Base-by-base conservation (phyloP, 2,329 filamentous ascomycete species). In the Sporothrix brunneoviolacea region DNA sequence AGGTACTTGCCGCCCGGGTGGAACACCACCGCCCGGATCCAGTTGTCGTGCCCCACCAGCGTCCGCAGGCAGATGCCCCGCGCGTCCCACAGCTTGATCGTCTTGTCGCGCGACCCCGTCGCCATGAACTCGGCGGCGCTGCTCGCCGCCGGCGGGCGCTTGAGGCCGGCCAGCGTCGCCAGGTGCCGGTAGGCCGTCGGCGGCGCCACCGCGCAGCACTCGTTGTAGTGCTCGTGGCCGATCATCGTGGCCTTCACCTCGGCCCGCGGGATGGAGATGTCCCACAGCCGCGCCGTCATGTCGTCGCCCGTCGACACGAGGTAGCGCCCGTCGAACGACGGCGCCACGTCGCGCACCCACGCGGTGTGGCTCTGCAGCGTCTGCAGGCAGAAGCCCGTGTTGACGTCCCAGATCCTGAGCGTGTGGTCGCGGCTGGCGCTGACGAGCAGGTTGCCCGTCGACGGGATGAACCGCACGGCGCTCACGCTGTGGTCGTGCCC, bases 401-500 rank as follows among this genome's bases (percentile, higher is more conserved):
- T 90, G 22, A 91, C 86, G 62, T 96, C 90, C 91, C 91, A 96
- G 66, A 96, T 86, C 51, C 86, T 79, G 47, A 97, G 72, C 3
- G 87, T 87, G 65, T 86, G 86, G 66, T 96, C 91, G 64, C 91
- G 77, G 59, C 86, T 91, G 7, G 90, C 90, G 53, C 85, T 91
- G 10, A 93, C 89, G 2, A 96, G 76, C 15, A 95, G 76, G 60
- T 95, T 95, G 27, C 87, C 86, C 2, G 86, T 88, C n/a, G 83
- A 76, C 3, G 86, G 86, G 33, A 95, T 84, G 64, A 96, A 96
- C 8, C 90, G 83, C 28, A 96, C 83, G 3, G 88, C 84, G 59
- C 86, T 93, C 49, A 96, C 88, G 57, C 85, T 93, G 66, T 96
- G 91, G 60, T 96, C 91, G 67, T 96, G 91, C 6, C 91, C 91